These are phyloP conservation scores for Aspergillus fischeri DNA, from an alignment of 2,329 filamentous ascomycete genomes.

Conservation along the genomic window DNA sequence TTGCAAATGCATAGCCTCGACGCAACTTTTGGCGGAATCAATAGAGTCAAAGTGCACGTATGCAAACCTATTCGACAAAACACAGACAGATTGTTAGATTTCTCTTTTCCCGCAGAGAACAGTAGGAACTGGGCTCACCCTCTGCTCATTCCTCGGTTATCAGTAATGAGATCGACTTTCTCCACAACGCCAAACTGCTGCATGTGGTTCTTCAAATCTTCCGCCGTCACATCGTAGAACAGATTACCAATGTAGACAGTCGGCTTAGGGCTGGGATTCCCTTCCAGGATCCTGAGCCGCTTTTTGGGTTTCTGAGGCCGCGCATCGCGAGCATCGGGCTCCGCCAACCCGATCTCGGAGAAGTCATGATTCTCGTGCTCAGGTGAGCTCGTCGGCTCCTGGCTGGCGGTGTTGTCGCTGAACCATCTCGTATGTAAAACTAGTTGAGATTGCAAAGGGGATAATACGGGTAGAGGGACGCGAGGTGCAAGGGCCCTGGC, in stretches of 20 bases:
- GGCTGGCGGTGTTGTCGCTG: background rate
- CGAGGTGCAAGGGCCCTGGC: conserved; percentile 38
- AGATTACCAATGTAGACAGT: conserved; percentile 66
- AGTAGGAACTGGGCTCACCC: conserved; percentile 48
- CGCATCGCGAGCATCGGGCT: conserved; percentile 29
- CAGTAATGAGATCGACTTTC: conserved; percentile 54
- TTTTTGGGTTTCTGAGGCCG: conserved; percentile 8
- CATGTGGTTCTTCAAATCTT: conserved; percentile 59
- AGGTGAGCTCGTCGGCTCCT: background rate
- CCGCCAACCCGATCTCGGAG: conserved; percentile 12
- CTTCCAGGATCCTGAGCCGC: conserved; percentile 6
- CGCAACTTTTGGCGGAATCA: conserved; percentile 53
- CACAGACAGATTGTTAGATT: background rate
- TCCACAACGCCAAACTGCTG: conserved; percentile 54
- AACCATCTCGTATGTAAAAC: conserved; percentile 39
- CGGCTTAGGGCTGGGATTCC: conserved; percentile 31
- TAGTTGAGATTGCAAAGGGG: conserved; percentile 35
- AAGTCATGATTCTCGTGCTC: background rate
- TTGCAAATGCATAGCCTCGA: conserved; percentile 56
- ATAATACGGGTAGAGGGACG: conserved; percentile 23
- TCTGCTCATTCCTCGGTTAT: conserved; percentile 63
- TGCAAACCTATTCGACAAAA: conserved; percentile 52
- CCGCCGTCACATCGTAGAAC: conserved; percentile 62
- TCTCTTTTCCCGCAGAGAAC: background rate
- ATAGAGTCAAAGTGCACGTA: conserved; percentile 59